Base-by-base conservation (phyloP, 2,329 filamentous ascomycete genomes). In the Geosmithia putterillii region DNA sequence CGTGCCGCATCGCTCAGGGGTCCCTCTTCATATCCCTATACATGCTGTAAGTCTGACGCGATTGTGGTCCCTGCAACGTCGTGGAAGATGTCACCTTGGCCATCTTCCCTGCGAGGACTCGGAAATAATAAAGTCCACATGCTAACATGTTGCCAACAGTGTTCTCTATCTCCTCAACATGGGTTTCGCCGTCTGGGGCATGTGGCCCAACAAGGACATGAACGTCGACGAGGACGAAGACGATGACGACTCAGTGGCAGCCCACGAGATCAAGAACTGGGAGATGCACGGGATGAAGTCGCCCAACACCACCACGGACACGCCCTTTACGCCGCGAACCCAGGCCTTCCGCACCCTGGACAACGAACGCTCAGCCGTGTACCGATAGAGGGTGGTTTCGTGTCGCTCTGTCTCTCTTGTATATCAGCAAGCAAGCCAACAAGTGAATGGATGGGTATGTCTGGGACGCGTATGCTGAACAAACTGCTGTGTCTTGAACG, bases 1-100 rank as follows among this genome's bases (percentile, higher is more conserved):
- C 75, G 52, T 90, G 85, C 59, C 61, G 69, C 54, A 71, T 84
- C 57, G 83, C 84, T 7, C 82, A 86, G 57, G 74, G 70, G 42
- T 69, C 71, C 14, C 82, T 86, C 52, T 81, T 73, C 14, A 67
- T 76, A 18, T 79, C 78, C 1, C 60, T 80, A 14, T 66, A 80
- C 50, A 79, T 86, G 74, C 65, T 85, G 81, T 85, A 69, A 65
- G 79, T 73, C 7, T 5, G 8, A n/a, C 3, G 17, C 21, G 20
- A 36, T 12, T 32, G 4, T 25, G 23, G 7, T 7, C 28, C 5
- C 10, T 32, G 10, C 15, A 12, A 14, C 10, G 10, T 6, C 6
- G 15, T 3, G 28, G 17, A 22, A 9, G 19, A 23, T 8, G 10
- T 19, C n/a, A n/a, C n/a, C n/a, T n/a, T n/a, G 10, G 7, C 40